A percentile compares a stretch with the other conserved stretches of the same genome.
phyloP scores from a whole-genome alignment of 371 early-diverging fungal species.

The Chytridiales sp. region DNA sequence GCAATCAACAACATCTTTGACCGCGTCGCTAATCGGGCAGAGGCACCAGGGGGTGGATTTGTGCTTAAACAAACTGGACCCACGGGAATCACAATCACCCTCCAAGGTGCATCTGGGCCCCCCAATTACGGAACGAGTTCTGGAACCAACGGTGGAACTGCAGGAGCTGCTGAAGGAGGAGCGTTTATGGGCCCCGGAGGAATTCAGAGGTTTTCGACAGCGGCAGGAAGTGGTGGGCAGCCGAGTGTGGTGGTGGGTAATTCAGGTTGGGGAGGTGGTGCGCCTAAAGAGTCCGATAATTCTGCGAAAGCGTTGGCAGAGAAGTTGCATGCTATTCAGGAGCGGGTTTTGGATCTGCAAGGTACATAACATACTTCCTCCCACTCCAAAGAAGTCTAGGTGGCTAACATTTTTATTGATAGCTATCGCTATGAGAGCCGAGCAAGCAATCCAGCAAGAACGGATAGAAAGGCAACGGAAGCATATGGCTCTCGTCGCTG shows the following conservation, averaged over 20 bases:
- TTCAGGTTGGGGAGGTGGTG: conserved; percentile 3
- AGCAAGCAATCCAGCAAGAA: conserved; percentile 30
- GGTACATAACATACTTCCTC: conserved; percentile 18
- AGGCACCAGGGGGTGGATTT: not conserved
- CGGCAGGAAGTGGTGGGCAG: conserved; percentile 12
- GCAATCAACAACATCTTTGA: conserved; percentile 58
- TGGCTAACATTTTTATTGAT: not conserved
- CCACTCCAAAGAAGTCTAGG: not conserved
- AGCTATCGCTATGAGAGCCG: conserved; percentile 33
- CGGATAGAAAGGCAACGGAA: conserved; percentile 22
- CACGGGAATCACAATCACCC: not conserved
- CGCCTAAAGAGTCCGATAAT: conserved; percentile 22
- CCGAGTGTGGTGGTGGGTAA: conserved; percentile 15
- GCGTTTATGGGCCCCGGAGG: not conserved
- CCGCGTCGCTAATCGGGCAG: conserved; percentile 31
- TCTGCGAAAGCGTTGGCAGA: conserved; percentile 36
- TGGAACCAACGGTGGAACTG: not conserved
- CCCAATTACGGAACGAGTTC: not conserved
- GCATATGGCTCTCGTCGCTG: conserved; percentile 27
- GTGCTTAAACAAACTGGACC: not conserved
- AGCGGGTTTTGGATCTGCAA: conserved; percentile 44
- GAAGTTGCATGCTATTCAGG: conserved; percentile 47
- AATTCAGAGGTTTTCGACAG: not conserved
- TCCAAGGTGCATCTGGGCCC: not conserved
- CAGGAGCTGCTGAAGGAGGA: not conserved